Conservation (phyloP, 495 filamentous ascomycete genomes). For the Parmelia sp. region DNA sequence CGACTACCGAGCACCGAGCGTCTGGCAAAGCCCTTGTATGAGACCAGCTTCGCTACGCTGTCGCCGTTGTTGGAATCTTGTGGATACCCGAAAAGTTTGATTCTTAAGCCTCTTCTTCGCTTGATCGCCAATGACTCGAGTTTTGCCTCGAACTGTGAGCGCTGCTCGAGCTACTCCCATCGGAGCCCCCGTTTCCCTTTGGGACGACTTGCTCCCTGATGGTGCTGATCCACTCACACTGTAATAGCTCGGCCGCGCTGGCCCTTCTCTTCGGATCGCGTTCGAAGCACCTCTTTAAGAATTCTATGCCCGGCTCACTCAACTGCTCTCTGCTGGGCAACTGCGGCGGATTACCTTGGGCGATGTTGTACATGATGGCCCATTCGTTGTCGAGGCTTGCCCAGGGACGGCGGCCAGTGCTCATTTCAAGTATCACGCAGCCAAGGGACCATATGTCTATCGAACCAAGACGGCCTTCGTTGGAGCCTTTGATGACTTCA, state of each 20-base stretch:
- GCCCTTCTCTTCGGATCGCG: constrained; percentile 73
- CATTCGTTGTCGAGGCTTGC: constrained; percentile 97
- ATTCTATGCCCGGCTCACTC: constrained; percentile 77
- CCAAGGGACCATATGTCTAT: constrained; percentile 97
- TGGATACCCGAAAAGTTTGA: background rate
- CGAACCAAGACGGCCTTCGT: constrained; percentile 67
- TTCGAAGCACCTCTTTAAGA: constrained; percentile 79
- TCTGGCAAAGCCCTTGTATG: background rate
- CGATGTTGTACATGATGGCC: constrained; percentile 99
- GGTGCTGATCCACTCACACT: constrained; percentile 90
- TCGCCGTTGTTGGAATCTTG: background rate
- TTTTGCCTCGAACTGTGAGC: constrained; percentile 16
- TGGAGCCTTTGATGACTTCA: constrained; percentile 88
- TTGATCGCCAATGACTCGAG: constrained; percentile 12
- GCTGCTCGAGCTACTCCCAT: constrained; percentile 8
- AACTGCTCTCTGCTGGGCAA: constrained; percentile 78
- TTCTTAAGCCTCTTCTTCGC: background rate
- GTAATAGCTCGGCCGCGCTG: constrained; percentile 81
- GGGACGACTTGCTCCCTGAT: constrained; percentile 53
- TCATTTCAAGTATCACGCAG: constrained; percentile 97
- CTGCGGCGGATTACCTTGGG: constrained; percentile 85
- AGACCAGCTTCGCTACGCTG: background rate
- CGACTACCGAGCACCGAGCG: background rate
- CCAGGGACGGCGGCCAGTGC: constrained; percentile 91
- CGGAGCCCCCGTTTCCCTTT: constrained; percentile 33